These are phyloP conservation scores for Aspergillus sparsus DNA, from an alignment of 495 filamentous ascomycete species.

Conservation along the genomic window DNA sequence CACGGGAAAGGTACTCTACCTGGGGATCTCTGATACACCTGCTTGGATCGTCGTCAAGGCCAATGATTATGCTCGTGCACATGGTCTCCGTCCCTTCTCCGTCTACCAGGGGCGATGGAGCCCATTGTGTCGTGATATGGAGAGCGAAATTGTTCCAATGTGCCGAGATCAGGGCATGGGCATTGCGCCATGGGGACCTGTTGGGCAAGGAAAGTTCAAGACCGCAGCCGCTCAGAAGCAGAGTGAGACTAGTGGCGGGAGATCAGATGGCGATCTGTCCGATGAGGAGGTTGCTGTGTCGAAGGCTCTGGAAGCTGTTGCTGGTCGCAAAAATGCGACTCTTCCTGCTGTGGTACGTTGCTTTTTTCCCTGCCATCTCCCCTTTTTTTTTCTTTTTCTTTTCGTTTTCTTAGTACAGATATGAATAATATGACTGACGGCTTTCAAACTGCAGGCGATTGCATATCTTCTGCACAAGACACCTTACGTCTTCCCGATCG, in stretches of 20 bases:
- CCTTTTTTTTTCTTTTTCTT: background rate
- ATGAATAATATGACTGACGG: background rate
- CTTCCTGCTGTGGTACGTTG: slow-evolving; percentile 20
- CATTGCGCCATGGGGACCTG: slow-evolving; percentile 52
- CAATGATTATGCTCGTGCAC: slow-evolving; percentile 60
- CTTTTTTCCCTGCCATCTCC: background rate
- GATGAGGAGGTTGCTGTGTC: slow-evolving; percentile 22
- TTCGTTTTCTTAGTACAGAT: background rate
- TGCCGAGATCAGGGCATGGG: slow-evolving; percentile 58
- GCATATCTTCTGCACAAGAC: slow-evolving; percentile 75
- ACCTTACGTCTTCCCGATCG: slow-evolving; percentile 75
- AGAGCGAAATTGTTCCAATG: slow-evolving; percentile 62
- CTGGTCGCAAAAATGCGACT: slow-evolving; percentile 11
- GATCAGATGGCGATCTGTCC: slow-evolving; percentile 6
- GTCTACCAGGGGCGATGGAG: slow-evolving; percentile 69
- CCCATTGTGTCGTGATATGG: slow-evolving; percentile 52
- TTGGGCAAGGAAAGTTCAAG: slow-evolving; percentile 58
- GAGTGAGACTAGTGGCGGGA: background rate
- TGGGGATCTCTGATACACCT: slow-evolving; percentile 63
- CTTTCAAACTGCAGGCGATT: slow-evolving; percentile 44
- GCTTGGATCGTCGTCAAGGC: slow-evolving; percentile 63
- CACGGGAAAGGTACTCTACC: slow-evolving; percentile 62
- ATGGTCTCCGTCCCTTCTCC: slow-evolving; percentile 62
- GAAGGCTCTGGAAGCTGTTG: slow-evolving; percentile 18
- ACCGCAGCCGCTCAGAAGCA: slow-evolving; percentile 33